Percentiles rank a stretch among this genome's conserved stretches.
Conservation (phyloP, 2,329 filamentous ascomycete genomes). For the Karstenula rhodostoma region DNA sequence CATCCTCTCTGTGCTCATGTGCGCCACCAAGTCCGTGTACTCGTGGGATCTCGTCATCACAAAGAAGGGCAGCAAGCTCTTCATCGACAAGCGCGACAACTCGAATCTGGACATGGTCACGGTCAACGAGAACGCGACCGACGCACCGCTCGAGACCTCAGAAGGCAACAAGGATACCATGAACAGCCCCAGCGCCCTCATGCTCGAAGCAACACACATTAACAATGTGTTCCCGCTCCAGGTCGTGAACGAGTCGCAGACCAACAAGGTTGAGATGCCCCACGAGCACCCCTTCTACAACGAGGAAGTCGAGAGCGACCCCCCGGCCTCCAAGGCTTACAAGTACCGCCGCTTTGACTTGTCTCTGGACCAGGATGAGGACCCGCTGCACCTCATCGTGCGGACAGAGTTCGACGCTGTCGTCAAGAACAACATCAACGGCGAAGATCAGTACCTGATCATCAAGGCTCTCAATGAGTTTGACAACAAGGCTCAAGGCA, state of each 20-base stretch:
- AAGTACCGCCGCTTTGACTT: constrained; percentile 98
- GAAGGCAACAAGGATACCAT: constrained; percentile 93
- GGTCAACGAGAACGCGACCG: constrained; percentile 97
- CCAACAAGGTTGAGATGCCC: constrained; percentile 80
- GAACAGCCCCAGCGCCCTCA: constrained; percentile 91
- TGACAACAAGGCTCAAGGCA: constrained; percentile 95
- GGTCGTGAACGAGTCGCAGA: constrained; percentile 84
- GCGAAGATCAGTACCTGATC: constrained; percentile 89
- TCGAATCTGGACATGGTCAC: constrained; percentile 96
- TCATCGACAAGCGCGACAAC: constrained; percentile 97
- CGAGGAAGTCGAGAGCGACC: constrained; percentile 87
- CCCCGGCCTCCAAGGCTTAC: constrained; percentile 95
- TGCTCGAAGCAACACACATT: constrained; percentile 98
- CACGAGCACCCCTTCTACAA: constrained; percentile 99
- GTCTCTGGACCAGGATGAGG: constrained; percentile 87
- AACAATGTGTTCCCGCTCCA: constrained; percentile 99
- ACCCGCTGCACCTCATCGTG: constrained; percentile 91
- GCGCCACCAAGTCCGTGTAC: constrained; percentile 93
- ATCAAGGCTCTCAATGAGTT: constrained; percentile 99
- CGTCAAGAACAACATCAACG: constrained; percentile 90
- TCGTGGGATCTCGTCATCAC: constrained; percentile 98
- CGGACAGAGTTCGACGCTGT: constrained; percentile 95
- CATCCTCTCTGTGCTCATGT: constrained; percentile 99
- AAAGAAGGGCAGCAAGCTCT: constrained; percentile 94
- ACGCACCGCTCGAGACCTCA: constrained; percentile 88